Percentiles rank a stretch among this genome's conserved stretches.
phyloP scores from a whole-genome alignment of 2,329 filamentous ascomycete species.

The Exophiala sp. region DNA sequence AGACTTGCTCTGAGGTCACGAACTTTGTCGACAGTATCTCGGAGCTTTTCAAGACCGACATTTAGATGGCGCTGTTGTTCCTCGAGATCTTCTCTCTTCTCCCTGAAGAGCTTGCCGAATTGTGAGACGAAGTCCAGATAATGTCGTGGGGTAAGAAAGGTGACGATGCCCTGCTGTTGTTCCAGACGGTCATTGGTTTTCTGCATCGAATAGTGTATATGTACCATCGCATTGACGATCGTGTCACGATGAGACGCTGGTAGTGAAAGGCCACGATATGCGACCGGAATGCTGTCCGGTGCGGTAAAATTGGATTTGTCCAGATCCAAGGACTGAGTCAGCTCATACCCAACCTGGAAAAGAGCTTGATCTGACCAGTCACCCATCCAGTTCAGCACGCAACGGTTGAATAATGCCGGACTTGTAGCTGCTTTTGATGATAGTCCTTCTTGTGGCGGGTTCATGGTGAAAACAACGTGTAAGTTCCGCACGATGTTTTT shows the following conservation, averaged over 20 bases:
- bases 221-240: conserved; percentile 97
- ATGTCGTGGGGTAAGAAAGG: conserved; percentile 91
- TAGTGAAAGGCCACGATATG: conserved; percentile 77
- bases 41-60: conserved; percentile 93
- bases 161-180: conserved; percentile 88
- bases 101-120: conserved; percentile 94
- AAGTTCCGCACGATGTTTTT: conserved; percentile 98
- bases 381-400: conserved; percentile 98
- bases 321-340: conserved; percentile 93
- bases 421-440: conserved; percentile 96
- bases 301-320: conserved; percentile 81
- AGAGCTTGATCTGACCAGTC: conserved; percentile 99
- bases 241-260: conserved; percentile 88
- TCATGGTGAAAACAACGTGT: conserved; percentile 99
- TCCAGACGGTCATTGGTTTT: conserved; percentile 82
- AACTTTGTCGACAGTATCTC: conserved; percentile 96
- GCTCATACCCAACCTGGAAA: conserved; percentile 93
- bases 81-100: conserved; percentile 97
- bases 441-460: conserved; percentile 90
- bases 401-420: conserved; percentile 98
- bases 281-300: conserved; percentile 87
- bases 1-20: conserved; percentile 85
- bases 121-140: conserved; percentile 98
- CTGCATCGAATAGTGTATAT: conserved; percentile 92
- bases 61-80: conserved; percentile 98